Percentiles rank a stretch among this genome's conserved stretches.
Evolutionary conservation across 495 filamentous ascomycete genomes (phyloP).

Genomic region (Hypoxylon fuscum): DNA sequence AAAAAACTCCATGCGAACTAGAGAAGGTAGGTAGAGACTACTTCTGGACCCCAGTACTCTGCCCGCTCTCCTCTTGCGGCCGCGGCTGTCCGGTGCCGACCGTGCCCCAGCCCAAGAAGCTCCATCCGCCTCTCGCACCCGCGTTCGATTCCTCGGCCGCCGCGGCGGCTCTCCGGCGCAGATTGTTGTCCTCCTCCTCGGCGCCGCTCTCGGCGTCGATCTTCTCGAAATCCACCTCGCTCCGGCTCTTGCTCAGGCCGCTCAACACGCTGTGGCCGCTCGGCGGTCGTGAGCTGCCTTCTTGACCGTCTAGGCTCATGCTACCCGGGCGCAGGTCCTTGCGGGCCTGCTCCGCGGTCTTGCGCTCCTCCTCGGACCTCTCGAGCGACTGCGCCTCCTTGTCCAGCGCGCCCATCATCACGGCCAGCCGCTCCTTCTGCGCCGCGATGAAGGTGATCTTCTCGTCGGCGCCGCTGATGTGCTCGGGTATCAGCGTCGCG

Average conservation of each 20-base stretch:
- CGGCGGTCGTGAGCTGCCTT: constrained; percentile 45
- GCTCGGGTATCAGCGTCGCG: constrained; percentile 72
- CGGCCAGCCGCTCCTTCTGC: constrained; percentile 75
- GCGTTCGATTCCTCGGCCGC: too few relatives aligned
- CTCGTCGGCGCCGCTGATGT: constrained; percentile 67
- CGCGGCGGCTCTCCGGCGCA: constrained; percentile 39
- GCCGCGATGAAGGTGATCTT: constrained; percentile 74
- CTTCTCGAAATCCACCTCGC: constrained; percentile 83
- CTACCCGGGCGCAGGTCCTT: constrained; percentile 34
- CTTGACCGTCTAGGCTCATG: constrained; percentile 45
- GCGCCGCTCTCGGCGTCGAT: constrained; percentile 75
- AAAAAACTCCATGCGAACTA: constrained; percentile 29
- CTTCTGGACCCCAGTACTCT: constrained; percentile 46
- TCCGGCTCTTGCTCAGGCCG: constrained; percentile 73
- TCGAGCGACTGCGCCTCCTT: constrained; percentile 67
- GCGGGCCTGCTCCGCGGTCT: constrained; percentile 29
- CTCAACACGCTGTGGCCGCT: constrained; percentile 60
- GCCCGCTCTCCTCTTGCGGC: constrained; percentile 18
- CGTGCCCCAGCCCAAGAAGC: constrained; percentile 67
- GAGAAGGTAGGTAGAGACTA: constrained; percentile 12
- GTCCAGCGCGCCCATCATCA: constrained; percentile 77
- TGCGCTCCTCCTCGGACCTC: constrained; percentile 50
- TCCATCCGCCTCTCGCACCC: constrained; percentile 57
- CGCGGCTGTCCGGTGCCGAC: constrained; percentile 16
- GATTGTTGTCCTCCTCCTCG: constrained; percentile 53